Base-by-base conservation (phyloP, 2,329 filamentous ascomycete genomes). In the Cordyceps sp. region DNA sequence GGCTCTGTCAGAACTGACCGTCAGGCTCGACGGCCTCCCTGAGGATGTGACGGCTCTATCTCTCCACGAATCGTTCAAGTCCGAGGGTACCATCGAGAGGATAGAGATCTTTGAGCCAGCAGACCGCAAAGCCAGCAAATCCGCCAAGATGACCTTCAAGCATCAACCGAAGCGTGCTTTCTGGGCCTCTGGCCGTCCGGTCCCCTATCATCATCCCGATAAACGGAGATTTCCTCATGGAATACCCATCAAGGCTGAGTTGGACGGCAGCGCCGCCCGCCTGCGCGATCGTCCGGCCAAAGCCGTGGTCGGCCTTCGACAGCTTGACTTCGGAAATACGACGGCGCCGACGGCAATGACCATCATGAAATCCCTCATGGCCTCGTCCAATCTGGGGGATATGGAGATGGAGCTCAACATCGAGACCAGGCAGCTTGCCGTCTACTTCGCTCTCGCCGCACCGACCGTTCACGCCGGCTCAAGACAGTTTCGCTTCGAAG, bases 281-380 rank as follows among this genome's bases (percentile, higher is more conserved):
- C n/a, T n/a, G n/a, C n/a, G n/a, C n/a, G n/a, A n/a, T n/a, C n/a
- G 21, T 23, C 12, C 21, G 12, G 12, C 21, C 16, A 45, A 45
- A 15, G 51, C 67, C 49, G 57, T 45, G 13, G 39, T 73, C 2
- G 43, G 49, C 2, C 57, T 66, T 3, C 42, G 47, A 2, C 55
- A 53, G 0, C 44, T 85, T 2, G 63, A 72, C 14, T 78, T 85
- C 41, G 79, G 81, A 0, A 57, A 72, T 26, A 61, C 73, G 53
- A 42, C 64, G 2, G 52, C 61, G 1, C 61, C 67, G 5, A 55
- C 53, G 3, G 57, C 58, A 0, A 72, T 85, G 62, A 66, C 75
- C 46, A 50, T 61, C 8, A 69, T 81, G 62, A 65, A 64, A 32
- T 41, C 43, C 1, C 22, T 52, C n/a, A 23, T 26, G 4, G 17